phyloP scores from a whole-genome alignment of 768 basidiomycete genomes.

The Neoboletus subvelutipes region DNA sequence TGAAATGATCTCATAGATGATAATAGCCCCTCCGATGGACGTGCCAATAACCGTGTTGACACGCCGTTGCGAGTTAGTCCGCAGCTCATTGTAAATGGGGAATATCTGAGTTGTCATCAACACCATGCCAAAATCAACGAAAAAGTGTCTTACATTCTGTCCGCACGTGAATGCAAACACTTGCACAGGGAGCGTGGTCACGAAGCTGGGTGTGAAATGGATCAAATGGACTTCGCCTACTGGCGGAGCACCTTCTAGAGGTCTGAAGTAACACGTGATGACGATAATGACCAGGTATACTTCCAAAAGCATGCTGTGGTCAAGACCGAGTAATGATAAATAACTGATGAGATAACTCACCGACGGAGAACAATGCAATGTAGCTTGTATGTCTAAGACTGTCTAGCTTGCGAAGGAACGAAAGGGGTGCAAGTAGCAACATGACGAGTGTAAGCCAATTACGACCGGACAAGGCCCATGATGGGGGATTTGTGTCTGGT shows the following conservation, averaged over 20 bases:
- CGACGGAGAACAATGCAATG: conserved; percentile 85
- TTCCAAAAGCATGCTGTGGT: conserved; percentile 27
- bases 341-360: conserved; percentile 43
- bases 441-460: conserved; percentile 83
- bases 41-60: conserved; percentile 87
- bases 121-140: conserved; percentile 1
- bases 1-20: conserved; percentile 87
- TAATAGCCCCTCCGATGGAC: conserved; percentile 80
- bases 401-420: conserved; percentile 80
- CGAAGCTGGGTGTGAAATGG: conserved; percentile 73
- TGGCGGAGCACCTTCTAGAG: conserved; percentile 59
- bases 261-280: conserved; percentile 74
- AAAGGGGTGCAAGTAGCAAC: conserved; percentile 73
- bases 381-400: conserved; percentile 90
- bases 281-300: conserved; percentile 81
- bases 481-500: conserved; percentile 61
- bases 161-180: conserved; percentile 92
- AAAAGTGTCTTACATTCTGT: conserved; percentile 68
- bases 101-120: conserved; percentile 60
- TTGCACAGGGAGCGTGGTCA: conserved; percentile 89
- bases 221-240: conserved; percentile 70
- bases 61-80: conserved; percentile 71
- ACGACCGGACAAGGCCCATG: conserved; percentile 73
- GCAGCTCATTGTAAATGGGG: conserved; percentile 91
- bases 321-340: background rate